A percentile compares a stretch with the other conserved stretches of the same genome.
Conservation (phyloP, 78 protist species). For the Tieghemostelium lacteum region DNA sequence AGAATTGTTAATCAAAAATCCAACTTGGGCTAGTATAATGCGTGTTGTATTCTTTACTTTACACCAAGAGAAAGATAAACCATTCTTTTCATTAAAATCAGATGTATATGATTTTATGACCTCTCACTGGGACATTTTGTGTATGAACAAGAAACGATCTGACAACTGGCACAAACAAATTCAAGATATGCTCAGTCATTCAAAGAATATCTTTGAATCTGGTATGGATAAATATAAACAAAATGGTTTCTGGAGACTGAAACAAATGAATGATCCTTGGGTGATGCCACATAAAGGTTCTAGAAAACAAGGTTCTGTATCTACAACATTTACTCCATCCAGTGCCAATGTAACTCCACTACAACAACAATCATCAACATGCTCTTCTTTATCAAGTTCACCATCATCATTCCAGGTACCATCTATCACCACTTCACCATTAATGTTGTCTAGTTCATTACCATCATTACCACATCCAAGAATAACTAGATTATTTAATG, state of each 20-base stretch:
- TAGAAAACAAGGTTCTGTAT: neutral
- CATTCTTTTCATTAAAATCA: slow-evolving; percentile 54
- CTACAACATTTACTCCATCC: neutral
- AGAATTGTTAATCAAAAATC: slow-evolving; percentile 47
- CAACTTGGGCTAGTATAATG: slow-evolving; percentile 77
- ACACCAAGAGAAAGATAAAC: slow-evolving; percentile 51
- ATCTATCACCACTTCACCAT: slow-evolving; percentile 5
- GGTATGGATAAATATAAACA: slow-evolving; percentile 77
- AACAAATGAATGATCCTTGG: slow-evolving; percentile 63
- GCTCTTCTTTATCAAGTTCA: neutral
- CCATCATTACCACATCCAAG: too few species aligned
- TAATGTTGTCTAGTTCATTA: slow-evolving; percentile 1
- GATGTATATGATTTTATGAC: slow-evolving; percentile 76
- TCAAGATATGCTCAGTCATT: slow-evolving; percentile 66
- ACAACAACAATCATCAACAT: neutral
- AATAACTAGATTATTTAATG: too few species aligned
- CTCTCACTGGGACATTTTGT: slow-evolving; percentile 58
- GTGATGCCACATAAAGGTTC: slow-evolving; percentile 35
- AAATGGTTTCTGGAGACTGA: slow-evolving; percentile 75
- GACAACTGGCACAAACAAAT: slow-evolving; percentile 80
- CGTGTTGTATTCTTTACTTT: slow-evolving; percentile 66
- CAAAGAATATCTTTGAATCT: slow-evolving; percentile 68
- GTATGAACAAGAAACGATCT: slow-evolving; percentile 53
- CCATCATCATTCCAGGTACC: slow-evolving; percentile 12
- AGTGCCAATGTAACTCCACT: neutral